Conservation (phyloP, 148 eudicot genomes). For the Agrostemma githago region DNA sequence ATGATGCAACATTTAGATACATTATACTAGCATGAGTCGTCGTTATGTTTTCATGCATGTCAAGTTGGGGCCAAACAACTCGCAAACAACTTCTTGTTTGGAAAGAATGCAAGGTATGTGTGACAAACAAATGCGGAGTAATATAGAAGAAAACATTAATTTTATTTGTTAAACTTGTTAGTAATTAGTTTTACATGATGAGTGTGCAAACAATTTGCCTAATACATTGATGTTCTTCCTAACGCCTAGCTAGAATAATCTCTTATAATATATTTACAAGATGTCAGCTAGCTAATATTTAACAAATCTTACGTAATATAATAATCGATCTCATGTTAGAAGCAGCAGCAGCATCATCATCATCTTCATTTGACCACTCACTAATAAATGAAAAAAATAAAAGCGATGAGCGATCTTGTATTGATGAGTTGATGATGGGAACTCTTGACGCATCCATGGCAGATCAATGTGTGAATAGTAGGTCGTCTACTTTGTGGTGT, state of each 20-base stretch:
- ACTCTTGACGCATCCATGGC: slow-evolving; percentile 3
- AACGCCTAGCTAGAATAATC: neutral
- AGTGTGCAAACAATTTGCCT: neutral
- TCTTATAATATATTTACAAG: neutral
- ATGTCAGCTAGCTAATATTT: slow-evolving; percentile 4
- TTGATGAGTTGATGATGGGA: slow-evolving; percentile 19
- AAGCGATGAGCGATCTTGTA: neutral
- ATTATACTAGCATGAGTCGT: slow-evolving; percentile 4
- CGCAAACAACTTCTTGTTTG: slow-evolving; percentile 15
- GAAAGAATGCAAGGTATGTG: slow-evolving; percentile 21
- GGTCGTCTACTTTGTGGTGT: slow-evolving; percentile 8
- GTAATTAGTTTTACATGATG: neutral
- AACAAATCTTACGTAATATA: neutral
- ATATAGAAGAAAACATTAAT: neutral
- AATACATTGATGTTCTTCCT: slow-evolving; percentile 17
- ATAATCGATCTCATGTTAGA: neutral
- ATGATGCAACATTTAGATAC: neutral
- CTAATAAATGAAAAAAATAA: slow-evolving; percentile 15
- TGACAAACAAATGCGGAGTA: slow-evolving; percentile 25
- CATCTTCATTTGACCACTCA: slow-evolving; percentile 14
- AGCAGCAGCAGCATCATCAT: neutral
- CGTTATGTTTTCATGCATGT: neutral
- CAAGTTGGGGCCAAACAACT: slow-evolving; percentile 9
- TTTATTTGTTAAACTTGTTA: neutral
- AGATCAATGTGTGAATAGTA: neutral